Evolutionary conservation across 2,329 filamentous ascomycete genomes (phyloP), one percentile per base, ranked within the genome.

Genomic region (Cytospora chrysosperma): DNA sequence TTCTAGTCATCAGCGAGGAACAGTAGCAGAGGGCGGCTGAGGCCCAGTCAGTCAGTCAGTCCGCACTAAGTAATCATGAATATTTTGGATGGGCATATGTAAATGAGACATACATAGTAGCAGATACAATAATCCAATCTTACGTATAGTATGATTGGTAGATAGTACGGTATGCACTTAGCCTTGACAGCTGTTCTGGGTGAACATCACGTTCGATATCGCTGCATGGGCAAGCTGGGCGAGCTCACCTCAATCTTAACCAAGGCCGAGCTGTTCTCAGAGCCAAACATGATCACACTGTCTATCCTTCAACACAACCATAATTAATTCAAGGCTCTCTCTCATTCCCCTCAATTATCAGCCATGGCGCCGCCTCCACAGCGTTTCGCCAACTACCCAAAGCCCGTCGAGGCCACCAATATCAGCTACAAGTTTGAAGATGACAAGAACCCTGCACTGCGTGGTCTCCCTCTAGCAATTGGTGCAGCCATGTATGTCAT

Each of bases 361-460:
- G 43, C 19, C 12, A 68, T 62, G 63, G 37, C 67, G 26, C 51
- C 67, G 26, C 51, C 63, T 19, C 26, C 40, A 4, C 57, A 51
- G 27, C 53, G 47, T 21, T 83, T 81, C 66, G 73, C 75, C 67
- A 75, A 80, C 68, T 81, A 82, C 61, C 80, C 81, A 56, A 73
- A 71, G 30, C 74, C 78, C 15, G 71, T 76, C 27, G 73, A 76
- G 63, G 73, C 74, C 12, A 74, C 76, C n/a, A 68, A 72, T 12
- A 68, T 74, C 37, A 67, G 65, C 26, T 75, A 73, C 61, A 69
- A 66, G 21, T 66, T 21, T 54, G 73, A 72, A 26, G 74, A 80
- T 34, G 83, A 86, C 66, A 80, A 83, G 49, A 93, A 94, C 72
- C 91, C 92, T 0, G 82, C 86, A 1, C 78, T 96, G 67, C 82